These are phyloP conservation scores for Astrothelium macrocarpum DNA, from an alignment of 495 filamentous ascomycete genomes.

Conservation along the genomic window DNA sequence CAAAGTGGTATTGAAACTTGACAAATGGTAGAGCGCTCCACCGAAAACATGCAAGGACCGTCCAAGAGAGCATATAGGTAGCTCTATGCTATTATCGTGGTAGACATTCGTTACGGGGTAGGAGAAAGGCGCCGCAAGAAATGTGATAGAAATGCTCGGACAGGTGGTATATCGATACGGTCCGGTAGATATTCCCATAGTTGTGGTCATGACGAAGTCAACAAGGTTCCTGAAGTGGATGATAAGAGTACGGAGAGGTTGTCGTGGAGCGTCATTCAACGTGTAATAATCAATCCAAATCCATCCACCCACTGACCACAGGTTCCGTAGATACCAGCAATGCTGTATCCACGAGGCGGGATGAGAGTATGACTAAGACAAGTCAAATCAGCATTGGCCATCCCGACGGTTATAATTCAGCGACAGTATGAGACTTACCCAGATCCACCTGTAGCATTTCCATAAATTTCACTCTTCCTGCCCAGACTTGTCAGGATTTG, in stretches of 20 bases:
- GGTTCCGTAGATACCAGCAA: conserved; percentile 80
- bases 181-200: not conserved
- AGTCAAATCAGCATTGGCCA: conserved; percentile 8
- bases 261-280: conserved; percentile 31
- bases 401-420: conserved; percentile 18
- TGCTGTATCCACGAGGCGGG: conserved; percentile 78
- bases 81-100: not conserved
- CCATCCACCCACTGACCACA: conserved; percentile 78
- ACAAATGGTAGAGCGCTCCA: not conserved
- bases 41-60: not conserved
- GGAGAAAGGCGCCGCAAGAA: not conserved
- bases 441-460: conserved; percentile 70
- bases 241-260: not conserved
- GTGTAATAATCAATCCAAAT: conserved; percentile 76
- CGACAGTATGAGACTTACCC: conserved; percentile 49
- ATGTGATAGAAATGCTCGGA: not conserved
- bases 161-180: not conserved
- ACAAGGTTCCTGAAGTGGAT: not conserved
- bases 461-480: conserved; percentile 74
- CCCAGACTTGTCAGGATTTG: conserved; percentile 85
- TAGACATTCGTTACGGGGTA: not conserved
- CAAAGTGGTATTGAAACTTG: not conserved
- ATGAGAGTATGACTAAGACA: conserved; percentile 68
- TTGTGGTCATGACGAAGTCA: not conserved
- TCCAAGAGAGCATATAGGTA: not conserved